Conservation (phyloP, 306 rosid genomes). For the Sechiopsis laciniata region DNA sequence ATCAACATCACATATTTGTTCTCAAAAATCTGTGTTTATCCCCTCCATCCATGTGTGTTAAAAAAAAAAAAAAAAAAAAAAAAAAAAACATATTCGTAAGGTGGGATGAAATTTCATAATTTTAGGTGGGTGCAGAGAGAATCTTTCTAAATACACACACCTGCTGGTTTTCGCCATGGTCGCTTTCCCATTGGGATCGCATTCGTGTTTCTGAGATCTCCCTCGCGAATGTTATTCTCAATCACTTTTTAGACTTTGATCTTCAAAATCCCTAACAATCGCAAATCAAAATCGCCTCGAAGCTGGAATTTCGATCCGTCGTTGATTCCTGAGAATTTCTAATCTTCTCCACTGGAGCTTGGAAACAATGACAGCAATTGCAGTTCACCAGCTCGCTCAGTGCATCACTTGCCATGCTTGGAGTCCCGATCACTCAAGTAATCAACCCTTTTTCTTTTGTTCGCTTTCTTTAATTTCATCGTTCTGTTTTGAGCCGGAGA, state of each 20-base stretch:
- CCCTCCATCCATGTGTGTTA: too few relatives aligned
- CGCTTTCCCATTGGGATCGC: slow-evolving; percentile 16
- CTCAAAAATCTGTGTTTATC: too few relatives aligned
- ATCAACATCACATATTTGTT: too few relatives aligned
- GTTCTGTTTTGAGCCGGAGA: background rate
- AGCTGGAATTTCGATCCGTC: background rate
- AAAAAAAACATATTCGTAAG: too few relatives aligned
- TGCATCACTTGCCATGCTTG: slow-evolving; percentile 89
- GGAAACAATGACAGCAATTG: slow-evolving; percentile 56
- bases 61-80: too few relatives aligned
- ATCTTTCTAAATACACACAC: too few relatives aligned
- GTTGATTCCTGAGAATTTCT: background rate
- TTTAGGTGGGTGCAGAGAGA: too few relatives aligned
- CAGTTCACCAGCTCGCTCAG: slow-evolving; percentile 69
- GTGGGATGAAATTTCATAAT: too few relatives aligned
- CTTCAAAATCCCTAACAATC: background rate
- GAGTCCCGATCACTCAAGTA: slow-evolving; percentile 90
- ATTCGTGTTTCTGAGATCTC: slow-evolving; percentile 20
- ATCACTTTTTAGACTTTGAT: background rate
- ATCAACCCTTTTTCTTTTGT: background rate
- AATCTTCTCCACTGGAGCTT: slow-evolving; percentile 5
- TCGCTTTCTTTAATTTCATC: background rate
- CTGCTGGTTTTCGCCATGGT: slow-evolving; percentile 11
- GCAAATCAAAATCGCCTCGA: background rate
- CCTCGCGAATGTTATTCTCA: background rate